A percentile compares a stretch with the other conserved stretches of the same genome.
phyloP scores from a whole-genome alignment of 2,329 filamentous ascomycete species.

The Pyricularia grisea region DNA sequence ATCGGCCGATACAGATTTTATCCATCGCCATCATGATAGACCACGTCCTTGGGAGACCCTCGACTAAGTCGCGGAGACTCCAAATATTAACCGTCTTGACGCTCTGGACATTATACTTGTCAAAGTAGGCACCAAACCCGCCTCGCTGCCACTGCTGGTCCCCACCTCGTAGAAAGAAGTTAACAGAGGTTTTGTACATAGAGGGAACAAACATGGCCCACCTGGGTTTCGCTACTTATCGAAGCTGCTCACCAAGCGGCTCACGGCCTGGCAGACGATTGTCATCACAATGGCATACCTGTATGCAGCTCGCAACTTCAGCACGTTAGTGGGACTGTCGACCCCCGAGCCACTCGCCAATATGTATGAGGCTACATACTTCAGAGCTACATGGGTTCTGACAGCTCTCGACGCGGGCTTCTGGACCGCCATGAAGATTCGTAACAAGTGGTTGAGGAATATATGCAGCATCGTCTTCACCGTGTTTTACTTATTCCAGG shows the following conservation, averaged over 20 bases:
- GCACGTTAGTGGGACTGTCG: slow-evolving; percentile 81
- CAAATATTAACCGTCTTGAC: slow-evolving; percentile 86
- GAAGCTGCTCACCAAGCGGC: slow-evolving; percentile 53
- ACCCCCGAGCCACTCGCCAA: slow-evolving; percentile 90
- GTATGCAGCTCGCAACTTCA: slow-evolving; percentile 87
- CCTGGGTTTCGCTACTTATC: slow-evolving; percentile 65
- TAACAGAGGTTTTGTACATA: slow-evolving; percentile 25
- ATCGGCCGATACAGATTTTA: not conserved
- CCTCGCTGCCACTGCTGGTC: not conserved
- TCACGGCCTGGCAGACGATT: slow-evolving; percentile 86
- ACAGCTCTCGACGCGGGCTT: slow-evolving; percentile 94
- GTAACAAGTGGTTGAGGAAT: slow-evolving; percentile 68
- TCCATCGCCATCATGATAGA: slow-evolving; percentile 50
- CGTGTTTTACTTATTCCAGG: slow-evolving; percentile 82
- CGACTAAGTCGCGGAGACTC: slow-evolving; percentile 81
- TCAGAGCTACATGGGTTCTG: slow-evolving; percentile 92
- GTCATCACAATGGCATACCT: slow-evolving; percentile 83
- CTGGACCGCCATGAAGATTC: slow-evolving; percentile 96
- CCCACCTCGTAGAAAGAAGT: not conserved
- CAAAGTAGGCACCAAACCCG: slow-evolving; percentile 44
- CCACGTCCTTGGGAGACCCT: slow-evolving; percentile 85
- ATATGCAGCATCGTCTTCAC: slow-evolving; percentile 76
- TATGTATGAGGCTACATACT: slow-evolving; percentile 86
- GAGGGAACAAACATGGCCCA: slow-evolving; percentile 84
- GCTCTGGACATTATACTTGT: slow-evolving; percentile 83